Evolutionary conservation across 106 monocot species (phyloP), one percentile per base, ranked within the genome.

Genomic region (Alisma plantagoaquatica): DNA sequence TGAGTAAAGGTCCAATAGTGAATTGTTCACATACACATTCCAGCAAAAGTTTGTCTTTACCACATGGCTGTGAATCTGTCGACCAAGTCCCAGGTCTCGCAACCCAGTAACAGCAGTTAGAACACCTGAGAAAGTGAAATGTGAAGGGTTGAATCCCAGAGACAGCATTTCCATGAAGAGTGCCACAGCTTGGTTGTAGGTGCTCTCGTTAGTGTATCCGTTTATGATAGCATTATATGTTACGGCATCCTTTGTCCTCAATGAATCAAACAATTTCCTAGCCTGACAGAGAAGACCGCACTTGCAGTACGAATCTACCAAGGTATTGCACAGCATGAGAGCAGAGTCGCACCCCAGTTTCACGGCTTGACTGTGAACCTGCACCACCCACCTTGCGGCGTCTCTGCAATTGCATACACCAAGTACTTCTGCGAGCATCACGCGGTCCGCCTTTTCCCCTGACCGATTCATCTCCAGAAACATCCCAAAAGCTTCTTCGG

Each of bases 221-320:
- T 70, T 73, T 33, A 94, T 10, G 68, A 94, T 77, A 6, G 84
- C 83, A 47, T 94, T 87, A 47, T 65, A 88, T 17, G 75, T 84
- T 57, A 94, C 80, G 0, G 72, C 56, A 56, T 94, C 88, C 57
- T 63, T 83, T 24, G 46, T 52, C 0, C 2, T 27, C 55, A 78
- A 62, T 46, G 59, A 70, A 22, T 75, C 57, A 31, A 88, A 94
- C 20, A 62, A 32, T 42, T 33, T 70, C 17, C 53, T 29, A 0
- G 69, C 87, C 3, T 31, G 33, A 3, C 19, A 42, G 23, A 77
- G 4, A 42, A 68, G 69, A 15, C 81, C 52, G 23, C 77, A 78
- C 64, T 94, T 94, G 63, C 75, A 77, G 63, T 94, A 94, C 15
- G 84, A 73, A 41, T 84, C 88, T 23, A 94, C 55, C 65, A 94